phyloP scores from a whole-genome alignment of 1,284 basidiomycete genomes.

The Ustilago vetiveriae region DNA sequence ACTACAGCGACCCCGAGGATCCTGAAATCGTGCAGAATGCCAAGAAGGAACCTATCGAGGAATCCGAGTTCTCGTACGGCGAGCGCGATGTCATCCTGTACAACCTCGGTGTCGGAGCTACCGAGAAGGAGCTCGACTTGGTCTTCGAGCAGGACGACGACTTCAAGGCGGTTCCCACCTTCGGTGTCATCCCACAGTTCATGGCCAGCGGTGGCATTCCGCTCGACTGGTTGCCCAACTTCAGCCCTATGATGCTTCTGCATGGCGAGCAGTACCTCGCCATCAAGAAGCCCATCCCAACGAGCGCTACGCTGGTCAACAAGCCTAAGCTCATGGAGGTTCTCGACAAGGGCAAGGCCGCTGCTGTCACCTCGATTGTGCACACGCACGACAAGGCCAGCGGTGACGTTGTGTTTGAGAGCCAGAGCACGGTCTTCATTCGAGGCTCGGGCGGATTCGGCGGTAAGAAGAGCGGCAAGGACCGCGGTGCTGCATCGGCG shows the following conservation, averaged over 20 bases:
- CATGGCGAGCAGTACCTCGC: slow-evolving; percentile 96
- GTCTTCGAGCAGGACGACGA: slow-evolving; percentile 88
- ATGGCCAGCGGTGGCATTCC: slow-evolving; percentile 63
- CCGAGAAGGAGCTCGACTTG: slow-evolving; percentile 89
- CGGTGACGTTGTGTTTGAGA: slow-evolving; percentile 88
- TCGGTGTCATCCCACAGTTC: slow-evolving; percentile 96
- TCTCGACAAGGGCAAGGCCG: slow-evolving; percentile 65
- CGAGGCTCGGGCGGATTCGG: slow-evolving; percentile 95
- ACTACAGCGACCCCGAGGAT: slow-evolving; percentile 83
- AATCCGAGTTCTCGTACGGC: slow-evolving; percentile 72
- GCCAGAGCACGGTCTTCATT: slow-evolving; percentile 90
- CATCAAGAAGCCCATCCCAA: slow-evolving; percentile 88
- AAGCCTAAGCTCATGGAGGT: slow-evolving; percentile 74
- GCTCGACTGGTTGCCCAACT: slow-evolving; percentile 91
- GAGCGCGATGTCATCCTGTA: slow-evolving; percentile 94
- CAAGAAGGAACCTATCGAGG: slow-evolving; percentile 72
- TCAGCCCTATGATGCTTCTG: slow-evolving; percentile 91
- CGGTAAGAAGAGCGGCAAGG: slow-evolving; percentile 84
- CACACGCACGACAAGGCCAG: slow-evolving; percentile 68
- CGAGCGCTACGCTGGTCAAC: slow-evolving; percentile 82
- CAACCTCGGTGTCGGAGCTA: slow-evolving; percentile 95
- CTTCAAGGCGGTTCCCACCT: slow-evolving; percentile 88
- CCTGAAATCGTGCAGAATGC: slow-evolving; percentile 82
- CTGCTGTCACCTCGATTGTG: slow-evolving; percentile 48
- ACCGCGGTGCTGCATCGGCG: slow-evolving; percentile 89